Evolutionary conservation across 768 basidiomycete genomes (phyloP).

Genomic region (Paxillus rubicundulus): DNA sequence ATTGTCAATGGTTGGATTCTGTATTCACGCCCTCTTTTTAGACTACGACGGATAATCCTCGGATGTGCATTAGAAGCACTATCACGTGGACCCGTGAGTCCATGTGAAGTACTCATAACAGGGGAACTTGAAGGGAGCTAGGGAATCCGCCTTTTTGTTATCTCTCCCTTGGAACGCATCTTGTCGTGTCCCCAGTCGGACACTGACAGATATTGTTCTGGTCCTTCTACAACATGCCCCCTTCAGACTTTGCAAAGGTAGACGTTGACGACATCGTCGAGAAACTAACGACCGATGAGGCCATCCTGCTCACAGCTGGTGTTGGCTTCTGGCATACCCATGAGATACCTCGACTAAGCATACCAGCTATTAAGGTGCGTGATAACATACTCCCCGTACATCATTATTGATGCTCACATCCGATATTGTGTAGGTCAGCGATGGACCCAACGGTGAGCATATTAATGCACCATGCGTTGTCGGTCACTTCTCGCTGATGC

Average conservation of each 20-base stretch:
- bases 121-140: neutral
- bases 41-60: conserved; percentile 1
- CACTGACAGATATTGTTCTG: neutral
- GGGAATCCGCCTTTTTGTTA: neutral
- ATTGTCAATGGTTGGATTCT: too few species aligned
- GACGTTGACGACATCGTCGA: conserved; percentile 59
- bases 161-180: conserved; percentile 7
- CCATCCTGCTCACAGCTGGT: conserved; percentile 68
- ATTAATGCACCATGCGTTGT: neutral
- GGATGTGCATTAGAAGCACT: neutral
- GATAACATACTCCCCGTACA: conserved; percentile 3
- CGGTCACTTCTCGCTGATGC: neutral
- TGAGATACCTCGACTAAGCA: conserved; percentile 57
- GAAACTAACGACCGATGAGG: conserved; percentile 70
- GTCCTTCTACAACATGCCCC: conserved; percentile 44
- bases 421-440: conserved; percentile 52
- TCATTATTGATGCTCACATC: conserved; percentile 1
- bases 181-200: neutral
- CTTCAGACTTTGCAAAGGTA: conserved; percentile 67
- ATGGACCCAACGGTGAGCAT: conserved; percentile 70
- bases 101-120: conserved; percentile 2
- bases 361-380: conserved; percentile 66
- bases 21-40: too few species aligned
- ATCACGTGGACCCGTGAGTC: conserved; percentile 17
- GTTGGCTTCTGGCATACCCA: conserved; percentile 80